Evolutionary conservation across 129 eudicot species (phyloP), one percentile per base, ranked within the genome.

Genomic region (Dittrichia graveolens): DNA sequence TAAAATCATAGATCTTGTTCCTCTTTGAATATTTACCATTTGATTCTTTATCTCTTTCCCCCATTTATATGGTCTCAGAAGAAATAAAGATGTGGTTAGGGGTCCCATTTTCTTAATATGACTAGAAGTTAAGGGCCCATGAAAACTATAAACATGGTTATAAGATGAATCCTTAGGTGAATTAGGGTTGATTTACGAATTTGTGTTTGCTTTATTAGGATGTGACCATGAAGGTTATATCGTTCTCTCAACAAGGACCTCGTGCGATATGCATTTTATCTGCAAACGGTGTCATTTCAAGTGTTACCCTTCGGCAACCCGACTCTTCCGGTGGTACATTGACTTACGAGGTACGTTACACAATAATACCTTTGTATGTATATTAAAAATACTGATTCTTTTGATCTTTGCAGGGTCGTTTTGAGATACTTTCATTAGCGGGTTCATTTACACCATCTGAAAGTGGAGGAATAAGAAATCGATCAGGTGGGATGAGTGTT

Each of bases 161-260:
- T 48, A 48, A 70, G 65, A 4, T 70, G 38, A 6, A 55, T 6
- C 31, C 1, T 14, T 12, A 4, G 42, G 10, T 5, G 41, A 7
- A 42, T n/a, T n/a, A n/a, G n/a, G n/a, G n/a, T n/a, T n/a, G n/a
- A n/a, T 15, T 24, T 3, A 63, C 14, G 11, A 53, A 38, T 64
- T 65, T 56, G 47, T 18, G 15, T 58, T 73, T 80, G 66, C 67
- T 46, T 76, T 52, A 67, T 54, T 54, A 92, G 98, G 98, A 89
- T 82, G 90, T 93, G 57, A 87, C 87, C 0, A 89, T 87, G 98
- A 93, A 89, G 89, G 78, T 93, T n/a, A 89, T 89, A 75, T 93
- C 98, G 11, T 85, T 89, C 82, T 89, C 98, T 72, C 96, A 93
- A 76, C 96, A 89, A 87, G 96, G 98, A 9, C 96, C 98, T 67